phyloP scores from a whole-genome alignment of 2,329 filamentous ascomycete species.

The Aspergillus hiratsukae region DNA sequence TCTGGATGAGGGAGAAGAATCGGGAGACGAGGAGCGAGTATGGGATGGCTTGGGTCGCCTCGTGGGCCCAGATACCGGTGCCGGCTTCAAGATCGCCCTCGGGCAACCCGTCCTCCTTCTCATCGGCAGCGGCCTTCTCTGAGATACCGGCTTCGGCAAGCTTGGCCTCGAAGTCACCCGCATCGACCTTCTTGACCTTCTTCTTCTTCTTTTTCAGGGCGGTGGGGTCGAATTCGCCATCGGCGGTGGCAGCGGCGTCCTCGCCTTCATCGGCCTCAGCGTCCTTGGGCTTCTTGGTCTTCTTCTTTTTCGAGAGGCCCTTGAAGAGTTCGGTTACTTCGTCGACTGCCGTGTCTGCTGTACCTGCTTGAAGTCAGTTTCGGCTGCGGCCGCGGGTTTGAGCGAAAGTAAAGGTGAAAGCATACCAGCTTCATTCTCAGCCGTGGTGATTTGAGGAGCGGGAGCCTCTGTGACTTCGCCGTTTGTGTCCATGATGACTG shows the following conservation, averaged over 20 bases:
- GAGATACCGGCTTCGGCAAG: constrained; percentile 57
- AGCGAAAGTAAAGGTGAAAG: constrained; percentile 8
- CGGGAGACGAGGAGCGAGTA: constrained; percentile 83
- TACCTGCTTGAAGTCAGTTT: constrained; percentile 13
- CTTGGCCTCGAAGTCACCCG: constrained; percentile 64
- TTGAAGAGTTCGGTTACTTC: constrained; percentile 66
- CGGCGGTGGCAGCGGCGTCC: constrained; percentile 46
- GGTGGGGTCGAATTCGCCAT: constrained; percentile 60
- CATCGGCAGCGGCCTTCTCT: constrained; percentile 56
- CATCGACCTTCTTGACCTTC: constrained; percentile 52
- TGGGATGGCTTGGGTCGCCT: constrained; percentile 69
- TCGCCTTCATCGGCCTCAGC: constrained; percentile 45
- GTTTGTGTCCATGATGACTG: constrained; percentile 83
- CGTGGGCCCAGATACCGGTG: constrained; percentile 86
- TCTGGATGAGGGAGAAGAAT: constrained; percentile 91
- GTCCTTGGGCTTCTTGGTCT: constrained; percentile 58
- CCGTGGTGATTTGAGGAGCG: constrained; percentile 73
- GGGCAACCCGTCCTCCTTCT: constrained; percentile 53
- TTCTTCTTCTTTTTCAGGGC: constrained; percentile 85
- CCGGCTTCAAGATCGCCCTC: constrained; percentile 78
- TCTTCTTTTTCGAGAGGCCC: constrained; percentile 71
- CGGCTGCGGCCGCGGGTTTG: background rate
- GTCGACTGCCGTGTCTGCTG: constrained; percentile 55
- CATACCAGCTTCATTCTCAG: constrained; percentile 24
- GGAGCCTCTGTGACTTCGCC: constrained; percentile 74